Evolutionary conservation across 1,139 yeast genomes (phyloP).

Genomic region (Blastobotrys arbuscula): DNA sequence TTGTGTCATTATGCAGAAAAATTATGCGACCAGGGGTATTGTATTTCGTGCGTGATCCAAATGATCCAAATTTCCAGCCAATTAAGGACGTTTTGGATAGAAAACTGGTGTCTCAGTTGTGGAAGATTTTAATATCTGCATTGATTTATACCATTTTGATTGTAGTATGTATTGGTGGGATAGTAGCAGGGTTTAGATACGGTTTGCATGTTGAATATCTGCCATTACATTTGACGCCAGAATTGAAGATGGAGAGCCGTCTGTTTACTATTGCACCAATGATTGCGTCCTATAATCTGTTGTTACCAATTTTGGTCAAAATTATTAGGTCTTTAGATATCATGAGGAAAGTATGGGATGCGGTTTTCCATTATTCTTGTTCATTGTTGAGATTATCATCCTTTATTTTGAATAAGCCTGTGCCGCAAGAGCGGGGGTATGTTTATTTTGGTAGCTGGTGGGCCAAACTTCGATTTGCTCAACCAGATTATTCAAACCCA

Average conservation of each 20-base stretch:
- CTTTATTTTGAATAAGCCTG: slow-evolving; percentile 64
- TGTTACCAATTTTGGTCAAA: slow-evolving; percentile 25
- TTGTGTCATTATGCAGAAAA: slow-evolving; percentile 75
- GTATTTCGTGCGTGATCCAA: slow-evolving; percentile 88
- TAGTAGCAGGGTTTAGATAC: slow-evolving; percentile 49
- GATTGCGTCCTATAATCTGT: slow-evolving; percentile 11
- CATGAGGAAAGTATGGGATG: slow-evolving; percentile 49
- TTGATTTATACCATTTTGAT: slow-evolving; percentile 72
- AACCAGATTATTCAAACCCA: slow-evolving; percentile 59
- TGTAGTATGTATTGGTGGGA: slow-evolving; percentile 65
- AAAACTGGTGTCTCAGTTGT: slow-evolving; percentile 65
- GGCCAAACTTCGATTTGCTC: slow-evolving; percentile 39
- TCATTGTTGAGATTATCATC: slow-evolving; percentile 66
- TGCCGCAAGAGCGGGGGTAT: slow-evolving; percentile 71
- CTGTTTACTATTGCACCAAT: slow-evolving; percentile 11
- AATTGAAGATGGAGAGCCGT: neutral
- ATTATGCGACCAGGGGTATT: slow-evolving; percentile 85
- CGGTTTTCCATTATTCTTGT: slow-evolving; percentile 53
- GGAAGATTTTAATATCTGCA: slow-evolving; percentile 69
- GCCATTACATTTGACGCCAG: slow-evolving; percentile 26
- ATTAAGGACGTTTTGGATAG: slow-evolving; percentile 81
- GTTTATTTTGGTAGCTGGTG: slow-evolving; percentile 51
- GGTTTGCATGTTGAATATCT: slow-evolving; percentile 30
- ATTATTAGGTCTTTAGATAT: slow-evolving; percentile 22
- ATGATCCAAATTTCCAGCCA: slow-evolving; percentile 86